These are phyloP conservation scores for Chlorella sorokiniana DNA, from an alignment of 139 green algal species.

Conservation along the genomic window DNA sequence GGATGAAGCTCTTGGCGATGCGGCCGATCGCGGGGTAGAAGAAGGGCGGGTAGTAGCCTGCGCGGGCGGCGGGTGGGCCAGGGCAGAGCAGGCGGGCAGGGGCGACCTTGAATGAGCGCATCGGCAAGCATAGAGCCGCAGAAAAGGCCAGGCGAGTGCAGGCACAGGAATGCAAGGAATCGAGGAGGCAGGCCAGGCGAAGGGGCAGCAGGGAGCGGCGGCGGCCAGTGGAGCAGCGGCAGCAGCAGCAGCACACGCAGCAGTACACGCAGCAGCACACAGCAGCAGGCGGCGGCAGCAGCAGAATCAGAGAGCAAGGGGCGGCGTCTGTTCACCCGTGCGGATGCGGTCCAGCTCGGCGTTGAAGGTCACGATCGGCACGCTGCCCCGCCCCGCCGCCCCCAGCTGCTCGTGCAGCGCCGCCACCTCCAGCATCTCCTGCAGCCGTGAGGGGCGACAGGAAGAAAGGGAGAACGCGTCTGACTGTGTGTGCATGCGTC, in stretches of 20 bases:
- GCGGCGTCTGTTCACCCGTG: too few species aligned
- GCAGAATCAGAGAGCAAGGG: too few species aligned
- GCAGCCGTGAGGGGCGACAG: too few species aligned
- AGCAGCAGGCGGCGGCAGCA: not conserved
- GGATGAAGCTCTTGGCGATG: slow-evolving; percentile 27
- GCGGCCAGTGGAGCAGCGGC: not conserved
- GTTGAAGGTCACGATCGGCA: slow-evolving; percentile 88
- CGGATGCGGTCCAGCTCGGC: slow-evolving; percentile 83
- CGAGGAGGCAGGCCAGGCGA: too few species aligned
- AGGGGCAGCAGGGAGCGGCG: too few species aligned
- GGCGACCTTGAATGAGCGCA: not conserved
- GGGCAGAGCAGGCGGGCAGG: not conserved
- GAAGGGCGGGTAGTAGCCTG: slow-evolving; percentile 78
- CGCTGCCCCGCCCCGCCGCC: too few species aligned
- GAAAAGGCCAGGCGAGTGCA: too few species aligned
- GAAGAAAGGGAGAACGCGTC: too few species aligned
- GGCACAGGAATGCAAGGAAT: too few species aligned
- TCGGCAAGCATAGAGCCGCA: not conserved
- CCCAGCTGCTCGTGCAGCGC: not conserved
- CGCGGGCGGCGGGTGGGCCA: too few species aligned
- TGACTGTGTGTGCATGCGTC: too few species aligned
- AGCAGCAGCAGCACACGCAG: not conserved
- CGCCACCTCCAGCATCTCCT: slow-evolving; percentile 31
- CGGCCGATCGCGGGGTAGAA: slow-evolving; percentile 82
- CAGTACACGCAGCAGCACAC: not conserved